These are phyloP conservation scores for Blastocrithidia nonstop DNA, from an alignment of 208 protist species.

Conservation along the genomic window DNA sequence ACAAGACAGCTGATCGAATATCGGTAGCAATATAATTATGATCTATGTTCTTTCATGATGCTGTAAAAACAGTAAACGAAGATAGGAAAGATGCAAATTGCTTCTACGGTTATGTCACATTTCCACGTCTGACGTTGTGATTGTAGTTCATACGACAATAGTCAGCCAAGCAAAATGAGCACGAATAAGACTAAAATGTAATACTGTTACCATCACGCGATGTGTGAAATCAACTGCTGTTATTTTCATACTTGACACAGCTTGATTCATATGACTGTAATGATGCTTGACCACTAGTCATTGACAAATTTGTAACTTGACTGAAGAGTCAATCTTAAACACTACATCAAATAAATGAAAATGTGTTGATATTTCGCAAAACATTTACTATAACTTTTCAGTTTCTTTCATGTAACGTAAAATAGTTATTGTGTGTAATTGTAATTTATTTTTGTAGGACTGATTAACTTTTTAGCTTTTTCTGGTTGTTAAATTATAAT, in stretches of 20 bases:
- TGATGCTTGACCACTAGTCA: constrained; percentile 61
- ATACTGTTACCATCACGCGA: too few relatives aligned
- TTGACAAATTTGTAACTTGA: constrained; percentile 71
- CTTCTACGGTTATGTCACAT: too few relatives aligned
- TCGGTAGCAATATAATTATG: constrained; percentile 51
- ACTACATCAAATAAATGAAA: background rate
- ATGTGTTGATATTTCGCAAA: background rate
- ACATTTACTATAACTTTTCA: background rate
- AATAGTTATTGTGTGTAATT: background rate
- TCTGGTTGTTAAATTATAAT: background rate
- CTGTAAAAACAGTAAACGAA: too few relatives aligned
- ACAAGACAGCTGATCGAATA: constrained; percentile 10
- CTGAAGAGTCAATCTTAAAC: background rate
- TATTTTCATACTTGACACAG: constrained; percentile 24
- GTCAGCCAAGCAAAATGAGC: too few relatives aligned
- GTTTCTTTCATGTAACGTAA: background rate
- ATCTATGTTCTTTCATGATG: constrained; percentile 25
- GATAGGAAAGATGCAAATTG: too few relatives aligned
- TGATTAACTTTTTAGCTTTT: background rate
- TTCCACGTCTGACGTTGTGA: too few relatives aligned
- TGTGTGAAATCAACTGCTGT: constrained; percentile 55
- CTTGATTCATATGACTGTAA: constrained; percentile 45
- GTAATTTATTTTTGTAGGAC: too few relatives aligned
- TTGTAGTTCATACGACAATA: too few relatives aligned
- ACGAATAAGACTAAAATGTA: too few relatives aligned